A percentile compares a stretch with the other conserved stretches of the same genome.
Conservation (phyloP, 805 yeast genomes). For the Saccharomycopsis capsularis region DNA sequence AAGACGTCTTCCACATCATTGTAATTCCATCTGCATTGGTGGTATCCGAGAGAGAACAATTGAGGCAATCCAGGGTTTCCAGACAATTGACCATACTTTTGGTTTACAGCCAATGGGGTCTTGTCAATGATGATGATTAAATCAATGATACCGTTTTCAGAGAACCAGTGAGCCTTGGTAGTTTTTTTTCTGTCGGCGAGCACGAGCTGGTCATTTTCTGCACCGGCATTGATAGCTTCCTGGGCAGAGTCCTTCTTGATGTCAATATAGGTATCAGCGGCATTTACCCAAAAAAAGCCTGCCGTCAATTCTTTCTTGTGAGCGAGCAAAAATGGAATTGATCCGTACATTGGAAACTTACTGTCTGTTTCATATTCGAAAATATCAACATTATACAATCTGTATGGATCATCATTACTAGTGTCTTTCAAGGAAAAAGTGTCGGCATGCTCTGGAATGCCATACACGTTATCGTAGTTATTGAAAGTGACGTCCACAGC, state of each 20-base stretch:
- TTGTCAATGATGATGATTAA: conserved; percentile 59
- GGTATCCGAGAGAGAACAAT: conserved; percentile 77
- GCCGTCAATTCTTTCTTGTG: conserved; percentile 48
- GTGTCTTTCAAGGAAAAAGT: conserved; percentile 70
- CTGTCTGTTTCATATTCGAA: conserved; percentile 86
- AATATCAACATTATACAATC: conserved; percentile 88
- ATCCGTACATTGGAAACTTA: conserved; percentile 87
- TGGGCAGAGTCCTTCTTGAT: conserved; percentile 36
- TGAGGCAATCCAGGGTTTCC: conserved; percentile 74
- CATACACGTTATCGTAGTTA: conserved; percentile 62
- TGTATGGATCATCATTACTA: conserved; percentile 56
- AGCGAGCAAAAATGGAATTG: conserved; percentile 83
- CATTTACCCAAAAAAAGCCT: conserved; percentile 87
- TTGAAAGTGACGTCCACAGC: conserved; percentile 68
- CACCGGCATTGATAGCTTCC: conserved; percentile 20
- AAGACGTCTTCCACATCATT: conserved; percentile 81
- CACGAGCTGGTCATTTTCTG: conserved; percentile 19
- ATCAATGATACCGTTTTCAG: conserved; percentile 83
- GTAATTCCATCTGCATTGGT: conserved; percentile 97
- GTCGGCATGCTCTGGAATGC: conserved; percentile 97
- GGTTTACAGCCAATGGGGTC: conserved; percentile 48
- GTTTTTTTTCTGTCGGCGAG: conserved; percentile 16
- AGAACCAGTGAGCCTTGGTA: conserved; percentile 79
- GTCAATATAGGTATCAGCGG: conserved; percentile 90
- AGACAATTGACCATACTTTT: conserved; percentile 58